Evolutionary conservation across 805 yeast species (phyloP).

Genomic region (Kodamaea neixiangensis): DNA sequence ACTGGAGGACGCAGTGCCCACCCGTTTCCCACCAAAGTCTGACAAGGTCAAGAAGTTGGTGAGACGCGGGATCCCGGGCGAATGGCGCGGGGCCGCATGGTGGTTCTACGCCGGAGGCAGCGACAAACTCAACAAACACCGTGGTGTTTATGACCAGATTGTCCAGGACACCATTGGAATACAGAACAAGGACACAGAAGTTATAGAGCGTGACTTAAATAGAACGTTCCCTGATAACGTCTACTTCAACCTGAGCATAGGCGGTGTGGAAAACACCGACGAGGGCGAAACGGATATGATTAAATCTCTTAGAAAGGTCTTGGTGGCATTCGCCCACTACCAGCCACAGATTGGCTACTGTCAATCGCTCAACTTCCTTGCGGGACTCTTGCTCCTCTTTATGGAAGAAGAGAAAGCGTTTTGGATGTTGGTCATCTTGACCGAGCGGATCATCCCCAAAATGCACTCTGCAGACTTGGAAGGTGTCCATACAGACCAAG

Average conservation of each 20-base stretch:
- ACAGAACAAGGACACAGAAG: conserved; percentile 78
- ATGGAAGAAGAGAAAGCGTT: conserved; percentile 89
- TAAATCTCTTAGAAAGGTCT: conserved; percentile 72
- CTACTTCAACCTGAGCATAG: conserved; percentile 58
- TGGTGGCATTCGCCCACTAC: conserved; percentile 79
- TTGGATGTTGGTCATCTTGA: conserved; percentile 93
- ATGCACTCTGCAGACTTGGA: conserved; percentile 88
- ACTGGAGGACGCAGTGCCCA: conserved; percentile 47
- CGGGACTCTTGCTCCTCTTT: conserved; percentile 80
- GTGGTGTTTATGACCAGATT: conserved; percentile 72
- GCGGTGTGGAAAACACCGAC: conserved; percentile 4
- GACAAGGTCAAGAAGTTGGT: conserved; percentile 79
- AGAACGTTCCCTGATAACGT: conserved; percentile 94
- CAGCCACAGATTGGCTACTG: conserved; percentile 94
- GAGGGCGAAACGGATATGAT: conserved; percentile 62
- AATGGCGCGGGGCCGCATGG: conserved; percentile 98
- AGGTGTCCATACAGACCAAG: conserved; percentile 95
- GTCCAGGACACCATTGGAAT: conserved; percentile 56
- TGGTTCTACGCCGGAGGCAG: conserved; percentile 89
- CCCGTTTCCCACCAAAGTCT: conserved; percentile 73
- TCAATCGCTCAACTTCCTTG: conserved; percentile 90
- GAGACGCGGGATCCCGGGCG: conserved; percentile 93
- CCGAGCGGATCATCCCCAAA: conserved; percentile 84
- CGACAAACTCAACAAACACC: conserved; percentile 65
- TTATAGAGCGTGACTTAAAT: conserved; percentile 90